Evolutionary conservation across 1,139 yeast species (phyloP).

Genomic region (Hansenula sp.): DNA sequence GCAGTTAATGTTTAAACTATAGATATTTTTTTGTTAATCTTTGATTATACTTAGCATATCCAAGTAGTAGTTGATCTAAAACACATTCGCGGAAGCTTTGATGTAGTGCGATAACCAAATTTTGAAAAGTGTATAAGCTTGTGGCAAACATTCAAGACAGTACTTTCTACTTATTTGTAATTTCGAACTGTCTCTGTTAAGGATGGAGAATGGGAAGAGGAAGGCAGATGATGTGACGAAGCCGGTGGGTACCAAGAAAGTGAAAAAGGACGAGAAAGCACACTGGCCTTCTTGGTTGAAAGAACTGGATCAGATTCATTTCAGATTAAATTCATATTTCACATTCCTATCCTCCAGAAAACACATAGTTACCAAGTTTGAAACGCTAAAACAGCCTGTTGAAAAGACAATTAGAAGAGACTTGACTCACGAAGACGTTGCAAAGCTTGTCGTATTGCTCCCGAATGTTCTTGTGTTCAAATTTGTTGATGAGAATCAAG

Average conservation of each 20-base stretch:
- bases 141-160: not conserved
- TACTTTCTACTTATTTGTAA: not conserved
- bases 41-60: too few species aligned
- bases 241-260: not conserved
- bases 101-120: not conserved
- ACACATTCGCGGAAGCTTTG: too few species aligned
- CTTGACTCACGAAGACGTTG: slow-evolving; percentile 47
- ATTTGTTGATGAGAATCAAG: slow-evolving; percentile 71
- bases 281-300: slow-evolving; percentile 26
- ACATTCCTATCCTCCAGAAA: slow-evolving; percentile 53
- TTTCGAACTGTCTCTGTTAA: not conserved
- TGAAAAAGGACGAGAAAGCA: slow-evolving; percentile 1
- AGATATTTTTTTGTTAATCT: too few species aligned
- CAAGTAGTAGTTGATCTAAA: too few species aligned
- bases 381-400: slow-evolving; percentile 42
- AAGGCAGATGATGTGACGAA: not conserved
- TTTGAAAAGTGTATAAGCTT: not conserved
- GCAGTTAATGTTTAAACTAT: too few species aligned
- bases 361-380: slow-evolving; percentile 51
- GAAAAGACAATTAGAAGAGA: slow-evolving; percentile 38
- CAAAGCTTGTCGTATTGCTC: slow-evolving; percentile 55
- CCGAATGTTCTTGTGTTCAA: slow-evolving; percentile 69
- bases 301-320: slow-evolving; percentile 39
- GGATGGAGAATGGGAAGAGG: not conserved
- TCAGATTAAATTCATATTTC: slow-evolving; percentile 47